Evolutionary conservation across 352 stramenopile genomes (phyloP).

Genomic region (Phytophthora cactorum): DNA sequence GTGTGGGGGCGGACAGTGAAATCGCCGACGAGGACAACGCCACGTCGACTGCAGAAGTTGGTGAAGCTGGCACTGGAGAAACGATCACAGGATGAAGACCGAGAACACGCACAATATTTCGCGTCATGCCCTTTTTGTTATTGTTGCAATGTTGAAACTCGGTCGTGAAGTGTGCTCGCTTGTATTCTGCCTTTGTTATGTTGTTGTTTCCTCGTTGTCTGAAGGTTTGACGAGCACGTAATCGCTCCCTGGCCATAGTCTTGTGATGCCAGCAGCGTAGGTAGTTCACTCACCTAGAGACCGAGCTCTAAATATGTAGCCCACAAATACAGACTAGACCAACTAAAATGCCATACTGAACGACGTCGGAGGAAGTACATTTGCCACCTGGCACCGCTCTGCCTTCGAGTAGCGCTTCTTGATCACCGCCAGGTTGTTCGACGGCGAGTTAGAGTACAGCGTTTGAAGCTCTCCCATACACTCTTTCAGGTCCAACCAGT

Average conservation of each 20-base stretch:
- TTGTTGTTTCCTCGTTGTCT: constrained; percentile 40
- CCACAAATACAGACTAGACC: constrained; percentile 46
- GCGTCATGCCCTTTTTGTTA: constrained; percentile 4
- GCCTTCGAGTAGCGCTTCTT: constrained; percentile 91
- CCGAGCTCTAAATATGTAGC: constrained; percentile 61
- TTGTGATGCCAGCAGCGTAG: constrained; percentile 23
- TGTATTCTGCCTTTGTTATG: constrained; percentile 41
- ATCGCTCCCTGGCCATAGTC: constrained; percentile 25
- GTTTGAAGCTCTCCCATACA: constrained; percentile 86
- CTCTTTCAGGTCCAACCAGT: constrained; percentile 78
- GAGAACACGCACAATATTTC: neutral
- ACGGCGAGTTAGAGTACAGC: constrained; percentile 82
- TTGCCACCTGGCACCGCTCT: constrained; percentile 80
- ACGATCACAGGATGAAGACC: constrained; percentile 21
- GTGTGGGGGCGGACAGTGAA: constrained; percentile 6
- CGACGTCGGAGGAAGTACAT: constrained; percentile 67
- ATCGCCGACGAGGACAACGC: constrained; percentile 9
- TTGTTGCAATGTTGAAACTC: constrained; percentile 30
- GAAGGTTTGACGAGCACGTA: constrained; percentile 33
- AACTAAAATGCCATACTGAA: constrained; percentile 88
- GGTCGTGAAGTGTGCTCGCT: constrained; percentile 33
- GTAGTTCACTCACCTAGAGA: constrained; percentile 39
- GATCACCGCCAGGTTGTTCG: constrained; percentile 86
- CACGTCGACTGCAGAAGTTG: constrained; percentile 4
- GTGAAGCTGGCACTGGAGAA: constrained; percentile 6